phyloP scores from a whole-genome alignment of 139 green algal species.

The Picochlorum sp. region DNA sequence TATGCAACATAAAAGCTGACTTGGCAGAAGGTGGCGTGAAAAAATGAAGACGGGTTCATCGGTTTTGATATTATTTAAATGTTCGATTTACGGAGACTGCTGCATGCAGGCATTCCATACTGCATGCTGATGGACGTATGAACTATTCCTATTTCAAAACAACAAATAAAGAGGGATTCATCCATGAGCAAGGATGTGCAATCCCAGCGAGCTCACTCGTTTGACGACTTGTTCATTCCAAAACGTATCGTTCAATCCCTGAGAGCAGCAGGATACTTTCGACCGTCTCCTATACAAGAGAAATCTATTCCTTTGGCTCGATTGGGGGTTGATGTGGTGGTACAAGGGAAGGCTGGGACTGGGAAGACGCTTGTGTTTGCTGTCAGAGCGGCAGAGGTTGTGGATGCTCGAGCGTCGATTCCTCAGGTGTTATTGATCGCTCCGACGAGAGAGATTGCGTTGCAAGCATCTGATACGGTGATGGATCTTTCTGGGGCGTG shows the following conservation, averaged over 20 bases:
- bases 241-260: constrained; percentile 37
- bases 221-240: constrained; percentile 53
- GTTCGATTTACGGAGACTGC: no score
- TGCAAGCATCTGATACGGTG: constrained; percentile 57
- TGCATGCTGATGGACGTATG: no score
- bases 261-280: constrained; percentile 39
- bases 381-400: constrained; percentile 37
- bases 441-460: constrained; percentile 72
- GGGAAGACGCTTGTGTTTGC: constrained; percentile 77
- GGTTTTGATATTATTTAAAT: no score
- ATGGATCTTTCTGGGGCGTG: constrained; percentile 19
- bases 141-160: no score
- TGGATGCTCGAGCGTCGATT: constrained; percentile 24
- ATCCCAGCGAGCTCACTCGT: constrained; percentile 29
- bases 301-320: constrained; percentile 59
- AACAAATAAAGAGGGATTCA: no score
- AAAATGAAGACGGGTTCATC: no score
- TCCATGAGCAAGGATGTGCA: constrained; percentile 33
- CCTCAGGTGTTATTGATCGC: constrained; percentile 66
- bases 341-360: constrained; percentile 79
- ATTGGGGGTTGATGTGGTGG: constrained; percentile 67
- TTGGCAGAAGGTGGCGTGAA: no score
- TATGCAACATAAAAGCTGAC: no score
- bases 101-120: no score
- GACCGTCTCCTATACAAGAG: constrained; percentile 65